phyloP scores from a whole-genome alignment of 805 yeast species.

The Wickerhamiella occidentalis region DNA sequence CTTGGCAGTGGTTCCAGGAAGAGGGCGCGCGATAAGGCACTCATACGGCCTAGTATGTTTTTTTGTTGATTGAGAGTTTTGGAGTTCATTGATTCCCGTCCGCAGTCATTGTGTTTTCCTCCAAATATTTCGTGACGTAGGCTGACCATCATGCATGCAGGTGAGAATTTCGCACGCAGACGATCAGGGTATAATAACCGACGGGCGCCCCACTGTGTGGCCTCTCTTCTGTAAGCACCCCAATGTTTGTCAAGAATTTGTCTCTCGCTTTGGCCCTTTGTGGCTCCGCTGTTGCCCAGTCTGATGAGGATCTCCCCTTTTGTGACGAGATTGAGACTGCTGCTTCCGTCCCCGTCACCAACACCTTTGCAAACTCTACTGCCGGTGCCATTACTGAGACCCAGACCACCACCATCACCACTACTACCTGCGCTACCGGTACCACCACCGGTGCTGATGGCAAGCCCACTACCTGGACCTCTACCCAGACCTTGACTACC shows the following conservation, averaged over 20 bases:
- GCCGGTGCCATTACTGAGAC: background rate
- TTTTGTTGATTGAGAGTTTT: no score
- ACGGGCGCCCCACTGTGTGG: background rate
- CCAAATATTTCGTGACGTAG: background rate
- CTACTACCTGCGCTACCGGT: background rate
- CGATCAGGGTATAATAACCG: background rate
- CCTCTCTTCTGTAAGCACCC: background rate
- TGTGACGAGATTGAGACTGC: background rate
- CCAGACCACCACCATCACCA: background rate
- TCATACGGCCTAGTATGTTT: no score
- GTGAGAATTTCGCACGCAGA: background rate
- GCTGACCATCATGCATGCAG: background rate
- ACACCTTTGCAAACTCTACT: background rate
- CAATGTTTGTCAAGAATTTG: background rate
- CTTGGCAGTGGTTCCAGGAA: background rate
- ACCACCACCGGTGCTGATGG: conserved; percentile 3
- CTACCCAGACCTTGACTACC: background rate
- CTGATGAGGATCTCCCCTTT: background rate
- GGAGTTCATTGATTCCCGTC: no score
- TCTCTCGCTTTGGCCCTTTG: background rate
- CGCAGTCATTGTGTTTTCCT: no score
- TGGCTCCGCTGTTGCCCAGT: background rate
- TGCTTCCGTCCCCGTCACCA: background rate
- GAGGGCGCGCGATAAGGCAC: no score
- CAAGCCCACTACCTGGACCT: background rate